Conservation (phyloP, 192 early-diverging fungal species). For the Phycomyces blakesleeanus region DNA sequence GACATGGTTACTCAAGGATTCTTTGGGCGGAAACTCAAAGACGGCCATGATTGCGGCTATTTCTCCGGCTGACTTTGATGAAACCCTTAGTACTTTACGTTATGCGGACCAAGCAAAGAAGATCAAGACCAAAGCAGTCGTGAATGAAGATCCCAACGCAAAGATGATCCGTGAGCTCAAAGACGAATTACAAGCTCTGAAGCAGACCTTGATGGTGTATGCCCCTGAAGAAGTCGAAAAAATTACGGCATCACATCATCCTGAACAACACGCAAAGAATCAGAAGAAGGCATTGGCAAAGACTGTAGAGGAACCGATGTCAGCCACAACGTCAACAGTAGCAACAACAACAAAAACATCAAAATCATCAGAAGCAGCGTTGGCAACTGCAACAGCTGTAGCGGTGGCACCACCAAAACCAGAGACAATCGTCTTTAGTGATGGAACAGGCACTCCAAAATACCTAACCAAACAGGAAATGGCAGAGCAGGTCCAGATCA, state of each 20-base stretch:
- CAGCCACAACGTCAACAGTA: neutral
- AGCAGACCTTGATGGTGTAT: constrained; percentile 49
- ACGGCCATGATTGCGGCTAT: constrained; percentile 80
- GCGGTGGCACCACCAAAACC: constrained; percentile 3
- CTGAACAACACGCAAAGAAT: neutral
- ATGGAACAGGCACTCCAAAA: constrained; percentile 36
- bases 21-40: constrained; percentile 79
- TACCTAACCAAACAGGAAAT: constrained; percentile 51
- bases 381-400: neutral
- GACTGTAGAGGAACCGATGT: neutral
- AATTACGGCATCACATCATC: constrained; percentile 14
- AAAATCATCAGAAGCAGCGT: neutral
- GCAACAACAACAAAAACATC: neutral
- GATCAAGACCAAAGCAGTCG: constrained; percentile 86
- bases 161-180: constrained; percentile 79
- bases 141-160: constrained; percentile 85
- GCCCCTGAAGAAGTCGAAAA: constrained; percentile 29
- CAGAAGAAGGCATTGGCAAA: neutral
- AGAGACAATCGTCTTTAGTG: constrained; percentile 37
- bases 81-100: constrained; percentile 81
- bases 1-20: constrained; percentile 83
- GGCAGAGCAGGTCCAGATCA: constrained; percentile 75
- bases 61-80: constrained; percentile 71
- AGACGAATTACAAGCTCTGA: constrained; percentile 69
- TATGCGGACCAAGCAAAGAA: constrained; percentile 90